Conservation (phyloP, 495 filamentous ascomycete species). For the Penicillium dipodomyicola region DNA sequence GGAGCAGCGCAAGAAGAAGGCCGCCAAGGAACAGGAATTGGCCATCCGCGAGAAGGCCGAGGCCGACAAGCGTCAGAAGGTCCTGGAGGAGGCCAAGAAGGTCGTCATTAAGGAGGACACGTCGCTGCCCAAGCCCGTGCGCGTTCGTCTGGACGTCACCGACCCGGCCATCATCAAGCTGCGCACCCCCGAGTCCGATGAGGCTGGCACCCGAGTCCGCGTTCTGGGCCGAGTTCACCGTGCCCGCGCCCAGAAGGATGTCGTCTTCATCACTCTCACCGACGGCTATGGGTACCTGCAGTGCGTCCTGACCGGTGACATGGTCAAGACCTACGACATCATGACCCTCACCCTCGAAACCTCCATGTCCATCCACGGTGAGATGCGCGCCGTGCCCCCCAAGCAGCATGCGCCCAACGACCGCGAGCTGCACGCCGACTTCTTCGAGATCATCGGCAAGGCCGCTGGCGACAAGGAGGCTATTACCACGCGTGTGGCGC, state of each 20-base stretch:
- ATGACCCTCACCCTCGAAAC: conserved; percentile 86
- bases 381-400: conserved; percentile 79
- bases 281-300: conserved; percentile 91
- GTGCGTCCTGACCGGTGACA: conserved; percentile 77
- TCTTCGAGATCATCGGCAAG: conserved; percentile 79
- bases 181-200: conserved; percentile 48
- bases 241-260: conserved; percentile 78
- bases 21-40: conserved; percentile 64
- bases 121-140: conserved; percentile 72
- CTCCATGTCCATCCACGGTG: conserved; percentile 80
- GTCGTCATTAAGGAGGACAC: conserved; percentile 76
- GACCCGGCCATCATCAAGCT: conserved; percentile 59
- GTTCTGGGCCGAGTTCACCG: conserved; percentile 86
- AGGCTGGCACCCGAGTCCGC: conserved; percentile 72
- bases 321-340: conserved; percentile 91
- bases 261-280: conserved; percentile 80
- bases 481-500: conserved; percentile 85
- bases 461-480: conserved; percentile 89
- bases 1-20: conserved; percentile 74
- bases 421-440: conserved; percentile 94
- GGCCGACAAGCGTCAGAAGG: conserved; percentile 61
- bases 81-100: conserved; percentile 85
- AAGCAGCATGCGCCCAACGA: conserved; percentile 78
- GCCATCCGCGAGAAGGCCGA: conserved; percentile 70
- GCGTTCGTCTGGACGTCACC: conserved; percentile 70